Evolutionary conservation across 1,284 basidiomycete species (phyloP), one percentile per base, ranked within the genome.

Genomic region (Cryptococcus floricola): DNA sequence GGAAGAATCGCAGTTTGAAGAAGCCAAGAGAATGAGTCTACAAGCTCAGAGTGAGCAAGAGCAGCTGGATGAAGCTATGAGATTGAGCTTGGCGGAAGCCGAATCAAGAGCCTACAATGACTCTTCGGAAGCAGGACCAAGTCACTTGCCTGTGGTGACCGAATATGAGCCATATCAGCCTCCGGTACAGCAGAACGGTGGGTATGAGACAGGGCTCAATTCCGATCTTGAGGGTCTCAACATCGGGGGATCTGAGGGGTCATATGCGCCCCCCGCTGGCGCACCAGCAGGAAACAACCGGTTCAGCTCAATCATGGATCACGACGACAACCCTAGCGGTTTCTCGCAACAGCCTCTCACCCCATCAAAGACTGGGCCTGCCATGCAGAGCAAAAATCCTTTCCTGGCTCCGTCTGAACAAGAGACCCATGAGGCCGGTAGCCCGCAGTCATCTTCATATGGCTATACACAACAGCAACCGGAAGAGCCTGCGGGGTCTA

Each of bases 331-430:
- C 27, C 43, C 43, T n/a, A 28, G 44, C 7, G 53, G 45, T 14
- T 16, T 48, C 13, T 31, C 41, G 23, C 61, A 52, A 39, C 44
- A 54, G 14, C 52, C 58, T 3, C 39, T 64, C 34, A 50, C 61
- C 9, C 61, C 69, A 16, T 53, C 56, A n/a, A 57, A 53, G 41
- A 69, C 65, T 3, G 65, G 67, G 5, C 48, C 56, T 8, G 45
- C 46, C 6, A 39, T 76, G 39, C 62, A 70, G 54, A 74, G 72
- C 58, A 70, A 69, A 13, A 76, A 76, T 51, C 74, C 71, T 1
- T 74, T 71, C 66, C 85, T 58, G 80, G 85, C 74, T 84, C 87
- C 3, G 80, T 83, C 65, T 82, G 91, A 77, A 87, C 87, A 2
- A 85, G 87, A 25, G 84, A 57, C 53, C 50, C 51, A 49, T 27